Evolutionary conservation across 2,329 filamentous ascomycete genomes (phyloP).

Genomic region (Alternaria triticimaculans): DNA sequence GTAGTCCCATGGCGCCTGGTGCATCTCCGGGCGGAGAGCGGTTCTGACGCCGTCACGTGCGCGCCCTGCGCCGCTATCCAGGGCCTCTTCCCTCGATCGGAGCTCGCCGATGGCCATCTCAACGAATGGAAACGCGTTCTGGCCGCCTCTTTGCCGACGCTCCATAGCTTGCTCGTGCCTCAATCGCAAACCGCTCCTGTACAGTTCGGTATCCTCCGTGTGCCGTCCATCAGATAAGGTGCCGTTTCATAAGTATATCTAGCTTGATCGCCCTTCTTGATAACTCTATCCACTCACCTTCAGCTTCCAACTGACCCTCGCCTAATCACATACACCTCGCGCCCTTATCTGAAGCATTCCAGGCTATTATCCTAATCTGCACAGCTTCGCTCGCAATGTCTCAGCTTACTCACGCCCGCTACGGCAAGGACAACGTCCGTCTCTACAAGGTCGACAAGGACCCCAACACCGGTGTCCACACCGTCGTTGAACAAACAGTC

Average conservation of each 20-base stretch:
- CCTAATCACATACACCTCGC: background rate
- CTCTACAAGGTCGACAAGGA: slow-evolving; percentile 93
- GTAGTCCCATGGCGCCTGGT: slow-evolving; percentile 11
- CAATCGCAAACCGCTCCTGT: slow-evolving; percentile 22
- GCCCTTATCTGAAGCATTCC: background rate
- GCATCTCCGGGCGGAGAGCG: slow-evolving; percentile 13
- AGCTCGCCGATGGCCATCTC: slow-evolving; percentile 44
- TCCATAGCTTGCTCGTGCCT: slow-evolving; percentile 29
- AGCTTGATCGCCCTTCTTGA: slow-evolving; percentile 24
- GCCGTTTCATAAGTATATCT: slow-evolving; percentile 34
- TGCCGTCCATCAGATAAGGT: slow-evolving; percentile 39
- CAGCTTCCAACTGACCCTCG: slow-evolving; percentile 9
- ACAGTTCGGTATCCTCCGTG: slow-evolving; percentile 44
- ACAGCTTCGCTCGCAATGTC: slow-evolving; percentile 47
- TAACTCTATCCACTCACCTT: slow-evolving; percentile 17
- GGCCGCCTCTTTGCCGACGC: slow-evolving; percentile 28
- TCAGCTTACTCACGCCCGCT: slow-evolving; percentile 67
- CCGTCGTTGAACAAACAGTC: slow-evolving; percentile 93
- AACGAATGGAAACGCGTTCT: slow-evolving; percentile 35
- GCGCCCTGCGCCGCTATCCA: slow-evolving; percentile 19
- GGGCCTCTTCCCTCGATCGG: slow-evolving; percentile 32
- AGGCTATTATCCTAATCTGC: background rate
- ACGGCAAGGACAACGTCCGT: slow-evolving; percentile 98
- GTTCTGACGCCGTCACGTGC: slow-evolving; percentile 33
- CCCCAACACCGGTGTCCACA: slow-evolving; percentile 76